These are phyloP conservation scores for Speleostelium caveatum DNA, from an alignment of 78 protist genomes.

Conservation along the genomic window DNA sequence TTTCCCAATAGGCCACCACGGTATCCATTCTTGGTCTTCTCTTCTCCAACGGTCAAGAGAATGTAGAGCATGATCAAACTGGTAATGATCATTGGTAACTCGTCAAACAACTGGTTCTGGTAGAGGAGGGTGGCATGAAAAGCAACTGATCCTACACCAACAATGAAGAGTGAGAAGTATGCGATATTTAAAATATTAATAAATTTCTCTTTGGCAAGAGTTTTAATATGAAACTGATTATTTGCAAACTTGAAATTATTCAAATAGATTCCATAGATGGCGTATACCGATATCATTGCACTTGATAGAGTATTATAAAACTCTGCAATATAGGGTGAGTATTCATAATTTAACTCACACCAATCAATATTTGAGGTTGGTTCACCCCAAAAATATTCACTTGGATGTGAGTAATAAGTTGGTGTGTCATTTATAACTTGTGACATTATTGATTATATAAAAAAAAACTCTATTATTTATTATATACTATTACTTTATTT, in stretches of 20 bases:
- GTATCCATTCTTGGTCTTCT: neutral
- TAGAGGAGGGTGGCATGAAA: slow-evolving; percentile 72
- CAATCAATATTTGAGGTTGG: slow-evolving; percentile 68
- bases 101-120: slow-evolving; percentile 73
- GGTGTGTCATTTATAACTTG: too few species aligned
- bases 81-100: slow-evolving; percentile 76
- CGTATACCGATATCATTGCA: slow-evolving; percentile 28
- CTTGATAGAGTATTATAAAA: slow-evolving; percentile 67
- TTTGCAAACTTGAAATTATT: neutral
- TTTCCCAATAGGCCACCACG: slow-evolving; percentile 62
- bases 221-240: slow-evolving; percentile 17
- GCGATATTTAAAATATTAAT: slow-evolving; percentile 8
- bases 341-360: slow-evolving; percentile 73
- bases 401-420: too few species aligned
- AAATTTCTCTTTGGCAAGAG: neutral
- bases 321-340: slow-evolving; percentile 66
- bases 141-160: slow-evolving; percentile 62
- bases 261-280: slow-evolving; percentile 62
- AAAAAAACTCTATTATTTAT: too few species aligned
- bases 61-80: slow-evolving; percentile 54
- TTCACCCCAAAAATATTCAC: slow-evolving; percentile 38
- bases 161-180: neutral
- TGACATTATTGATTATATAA: too few species aligned
- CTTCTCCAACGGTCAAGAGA: slow-evolving; percentile 58
- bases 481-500: too few species aligned